Percentiles rank a stretch among this genome's conserved stretches.
Evolutionary conservation across 225 moss, liverwort and hornwort genomes (phyloP).

Genomic region (Pleurozium schreberi): DNA sequence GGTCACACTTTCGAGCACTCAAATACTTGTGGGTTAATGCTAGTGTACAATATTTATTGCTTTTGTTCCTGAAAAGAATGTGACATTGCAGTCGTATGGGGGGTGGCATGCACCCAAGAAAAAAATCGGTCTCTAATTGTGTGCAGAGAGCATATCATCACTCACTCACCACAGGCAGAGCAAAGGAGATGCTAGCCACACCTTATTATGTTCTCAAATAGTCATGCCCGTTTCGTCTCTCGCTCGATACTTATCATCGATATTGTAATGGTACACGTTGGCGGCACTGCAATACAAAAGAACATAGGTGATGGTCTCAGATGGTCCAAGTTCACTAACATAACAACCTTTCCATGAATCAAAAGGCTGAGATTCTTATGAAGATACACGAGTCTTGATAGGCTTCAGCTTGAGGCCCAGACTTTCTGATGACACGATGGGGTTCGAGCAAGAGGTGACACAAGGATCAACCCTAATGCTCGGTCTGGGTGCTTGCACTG

Average conservation of each 20-base stretch:
- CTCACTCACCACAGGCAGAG: constrained; percentile 4
- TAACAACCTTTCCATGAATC: background rate
- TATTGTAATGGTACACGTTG: background rate
- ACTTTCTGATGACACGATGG: constrained; percentile 71
- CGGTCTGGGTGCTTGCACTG: constrained; percentile 75
- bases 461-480: constrained; percentile 71
- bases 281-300: background rate
- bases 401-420: constrained; percentile 89
- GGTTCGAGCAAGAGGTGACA: constrained; percentile 67
- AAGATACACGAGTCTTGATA: constrained; percentile 74
- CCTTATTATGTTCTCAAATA: constrained; percentile 14
- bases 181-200: constrained; percentile 22
- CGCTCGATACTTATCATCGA: background rate
- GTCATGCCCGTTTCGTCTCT: background rate
- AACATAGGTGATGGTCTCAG: background rate
- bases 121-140: background rate
- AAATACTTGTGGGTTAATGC: background rate
- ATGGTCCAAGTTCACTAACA: background rate
- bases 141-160: constrained; percentile 18
- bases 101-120: constrained; percentile 12
- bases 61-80: constrained; percentile 6
- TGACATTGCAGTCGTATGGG: background rate
- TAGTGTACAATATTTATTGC: constrained; percentile 9
- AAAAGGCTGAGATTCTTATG: background rate
- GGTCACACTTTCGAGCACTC: background rate